Conservation (phyloP, 2,329 filamentous ascomycete species). For the Epichloe typhina region DNA sequence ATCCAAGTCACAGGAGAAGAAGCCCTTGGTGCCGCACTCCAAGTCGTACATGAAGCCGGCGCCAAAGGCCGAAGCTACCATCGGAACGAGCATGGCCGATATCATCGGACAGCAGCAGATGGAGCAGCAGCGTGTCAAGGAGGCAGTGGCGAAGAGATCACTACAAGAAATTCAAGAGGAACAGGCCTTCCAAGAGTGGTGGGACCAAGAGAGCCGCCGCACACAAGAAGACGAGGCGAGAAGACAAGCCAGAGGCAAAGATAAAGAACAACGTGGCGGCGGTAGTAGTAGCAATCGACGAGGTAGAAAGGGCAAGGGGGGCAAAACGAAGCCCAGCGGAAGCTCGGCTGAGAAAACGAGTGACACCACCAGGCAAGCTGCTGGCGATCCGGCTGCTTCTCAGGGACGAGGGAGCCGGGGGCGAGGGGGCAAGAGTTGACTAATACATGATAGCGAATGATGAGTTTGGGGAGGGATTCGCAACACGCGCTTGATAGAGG, state of each 20-base stretch:
- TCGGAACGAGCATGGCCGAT: conserved; percentile 68
- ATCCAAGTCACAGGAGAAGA: conserved; percentile 17
- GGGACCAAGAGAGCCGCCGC: conserved; percentile 71
- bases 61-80: conserved; percentile 46
- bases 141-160: conserved; percentile 76
- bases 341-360: conserved; percentile 9
- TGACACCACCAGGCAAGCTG: conserved; percentile 6
- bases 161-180: conserved; percentile 93
- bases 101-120: conserved; percentile 79
- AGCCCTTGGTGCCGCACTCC: conserved; percentile 43
- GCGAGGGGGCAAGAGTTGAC: conserved; percentile 3
- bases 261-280: conserved; percentile 11
- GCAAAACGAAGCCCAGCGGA: conserved; percentile 13
- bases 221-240: conserved; percentile 50
- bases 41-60: conserved; percentile 45
- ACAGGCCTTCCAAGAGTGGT: conserved; percentile 94
- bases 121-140: conserved; percentile 70
- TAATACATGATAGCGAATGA: background rate
- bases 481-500: background rate
- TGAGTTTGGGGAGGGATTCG: background rate
- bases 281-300: conserved; percentile 16
- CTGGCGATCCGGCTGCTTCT: background rate
- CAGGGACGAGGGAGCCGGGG: background rate
- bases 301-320: conserved; percentile 15
- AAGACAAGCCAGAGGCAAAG: conserved; percentile 27